A percentile compares a stretch with the other conserved stretches of the same genome.
These are phyloP conservation scores for Xanthoconium separans DNA, from an alignment of 1,284 basidiomycete genomes.

Conservation along the genomic window DNA sequence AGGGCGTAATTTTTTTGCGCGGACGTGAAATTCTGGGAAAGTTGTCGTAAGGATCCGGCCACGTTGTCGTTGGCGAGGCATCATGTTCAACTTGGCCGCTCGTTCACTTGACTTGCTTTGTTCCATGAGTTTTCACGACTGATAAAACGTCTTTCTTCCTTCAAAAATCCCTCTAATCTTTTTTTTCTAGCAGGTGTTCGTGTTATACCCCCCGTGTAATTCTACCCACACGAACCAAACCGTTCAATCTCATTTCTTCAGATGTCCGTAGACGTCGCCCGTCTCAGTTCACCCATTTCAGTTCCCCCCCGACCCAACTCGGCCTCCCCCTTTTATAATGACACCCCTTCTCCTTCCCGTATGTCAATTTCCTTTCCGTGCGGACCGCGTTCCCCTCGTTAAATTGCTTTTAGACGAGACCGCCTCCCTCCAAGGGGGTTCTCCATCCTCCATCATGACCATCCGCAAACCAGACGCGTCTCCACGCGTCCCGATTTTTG, in stretches of 20 bases:
- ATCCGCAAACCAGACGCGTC: constrained; percentile 31
- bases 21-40: constrained; percentile 15
- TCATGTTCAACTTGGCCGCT: constrained; percentile 26
- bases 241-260: neutral
- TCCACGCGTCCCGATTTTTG: constrained; percentile 8
- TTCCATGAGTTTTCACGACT: constrained; percentile 31
- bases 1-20: neutral
- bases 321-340: constrained; percentile 23
- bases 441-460: constrained; percentile 33
- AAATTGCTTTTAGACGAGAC: constrained; percentile 14
- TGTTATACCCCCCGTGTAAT: constrained; percentile 17
- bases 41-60: constrained; percentile 24
- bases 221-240: constrained; percentile 7
- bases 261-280: constrained; percentile 27
- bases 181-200: constrained; percentile 1
- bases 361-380: constrained; percentile 15
- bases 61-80: constrained; percentile 21
- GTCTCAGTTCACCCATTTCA: constrained; percentile 14
- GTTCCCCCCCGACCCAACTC: constrained; percentile 9
- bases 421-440: constrained; percentile 13
- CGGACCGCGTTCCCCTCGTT: neutral
- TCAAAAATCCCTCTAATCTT: constrained; percentile 4
- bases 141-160: constrained; percentile 25
- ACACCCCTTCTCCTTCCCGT: constrained; percentile 16
- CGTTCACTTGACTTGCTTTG: constrained; percentile 27